Base-by-base conservation (phyloP, 331 rosid genomes). In the Pyrus hybrid region DNA sequence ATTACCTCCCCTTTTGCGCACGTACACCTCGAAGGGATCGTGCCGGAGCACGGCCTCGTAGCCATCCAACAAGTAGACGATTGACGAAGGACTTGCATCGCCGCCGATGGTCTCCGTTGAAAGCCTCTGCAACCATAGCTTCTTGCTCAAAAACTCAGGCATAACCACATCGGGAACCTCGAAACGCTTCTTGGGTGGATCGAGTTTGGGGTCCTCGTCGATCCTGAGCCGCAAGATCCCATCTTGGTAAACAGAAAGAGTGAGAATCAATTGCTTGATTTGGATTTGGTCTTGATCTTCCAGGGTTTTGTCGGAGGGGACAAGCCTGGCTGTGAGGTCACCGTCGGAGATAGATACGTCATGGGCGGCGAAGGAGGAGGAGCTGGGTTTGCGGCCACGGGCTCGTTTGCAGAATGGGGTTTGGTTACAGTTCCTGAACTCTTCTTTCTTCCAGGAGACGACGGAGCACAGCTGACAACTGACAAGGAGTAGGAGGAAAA, bases 381-480 rank as follows among this genome's bases (percentile, higher is more conserved):
- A 84, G 51, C 85, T 88, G 2, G 96, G 92, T 13, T 80, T 80
- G 70, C 89, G 93, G 67, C 91, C 71, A 29, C 97, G 91, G 26
- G 97, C 97, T 68, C 90, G 91, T 71, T 92, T 90, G 88, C 99
- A 94, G 80, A 94, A 94, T 54, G 99, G 99, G 83, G 97, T 89
- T 57, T 94, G 92, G 75, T 92, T 71, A 68, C 99, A 94, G 90
- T 73, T 89, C 54, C 97, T 74, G 89, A 94, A 94, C 82, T 94
- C 97, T 1, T 92, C 96, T 71, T 83, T 90, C 77, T 92, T 94
- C 99, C 99, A 94, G 1, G 97, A 82, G 81, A 85, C 54, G 37
- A 90, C 96, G 70, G 71, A 67, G 80, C 47, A 70, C 11, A 81
- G 77, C 69, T 80, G 82, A 49, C 74, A 71, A n/a, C 25, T 23